Percentiles rank a stretch among this genome's conserved stretches.
Evolutionary conservation across 768 basidiomycete genomes (phyloP).

Genomic region (Boletus pseudo-olivaceus): DNA sequence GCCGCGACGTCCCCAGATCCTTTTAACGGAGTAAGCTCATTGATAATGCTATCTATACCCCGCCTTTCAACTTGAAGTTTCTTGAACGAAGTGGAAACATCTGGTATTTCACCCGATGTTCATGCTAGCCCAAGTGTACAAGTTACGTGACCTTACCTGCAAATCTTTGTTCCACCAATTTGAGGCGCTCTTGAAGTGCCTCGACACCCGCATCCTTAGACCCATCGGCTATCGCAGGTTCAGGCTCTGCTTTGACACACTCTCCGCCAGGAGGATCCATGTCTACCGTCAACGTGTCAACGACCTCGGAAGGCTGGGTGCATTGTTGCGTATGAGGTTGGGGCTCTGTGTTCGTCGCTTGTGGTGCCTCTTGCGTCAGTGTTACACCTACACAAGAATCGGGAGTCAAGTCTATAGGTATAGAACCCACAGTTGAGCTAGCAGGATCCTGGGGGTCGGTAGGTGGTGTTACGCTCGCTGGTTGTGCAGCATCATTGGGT

Average conservation of each 20-base stretch:
- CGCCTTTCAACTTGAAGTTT: slow-evolving; percentile 68
- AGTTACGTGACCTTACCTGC: slow-evolving; percentile 43
- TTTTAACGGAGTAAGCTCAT: slow-evolving; percentile 67
- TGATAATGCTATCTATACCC: slow-evolving; percentile 64
- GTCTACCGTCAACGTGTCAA: background rate
- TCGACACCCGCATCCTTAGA: slow-evolving; percentile 42
- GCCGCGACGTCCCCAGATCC: slow-evolving; percentile 61
- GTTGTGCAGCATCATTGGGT: background rate
- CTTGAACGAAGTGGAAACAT: slow-evolving; percentile 76
- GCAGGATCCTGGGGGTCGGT: background rate
- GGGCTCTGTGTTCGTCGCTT: background rate
- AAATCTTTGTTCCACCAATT: slow-evolving; percentile 75
- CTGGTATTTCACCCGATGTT: slow-evolving; percentile 35
- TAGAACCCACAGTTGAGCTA: background rate
- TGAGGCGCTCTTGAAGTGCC: slow-evolving; percentile 59
- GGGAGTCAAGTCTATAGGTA: background rate
- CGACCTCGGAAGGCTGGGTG: background rate
- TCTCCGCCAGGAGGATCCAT: background rate
- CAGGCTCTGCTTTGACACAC: background rate
- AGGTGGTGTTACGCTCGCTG: background rate
- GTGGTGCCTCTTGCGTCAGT: background rate
- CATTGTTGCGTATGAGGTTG: background rate
- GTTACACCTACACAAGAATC: background rate
- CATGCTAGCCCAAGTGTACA: background rate
- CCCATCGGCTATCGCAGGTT: background rate